Percentiles rank a stretch among this genome's conserved stretches.
Conservation (phyloP, 176 grass and related monocot genomes). For the Eleusine coracana region DNA sequence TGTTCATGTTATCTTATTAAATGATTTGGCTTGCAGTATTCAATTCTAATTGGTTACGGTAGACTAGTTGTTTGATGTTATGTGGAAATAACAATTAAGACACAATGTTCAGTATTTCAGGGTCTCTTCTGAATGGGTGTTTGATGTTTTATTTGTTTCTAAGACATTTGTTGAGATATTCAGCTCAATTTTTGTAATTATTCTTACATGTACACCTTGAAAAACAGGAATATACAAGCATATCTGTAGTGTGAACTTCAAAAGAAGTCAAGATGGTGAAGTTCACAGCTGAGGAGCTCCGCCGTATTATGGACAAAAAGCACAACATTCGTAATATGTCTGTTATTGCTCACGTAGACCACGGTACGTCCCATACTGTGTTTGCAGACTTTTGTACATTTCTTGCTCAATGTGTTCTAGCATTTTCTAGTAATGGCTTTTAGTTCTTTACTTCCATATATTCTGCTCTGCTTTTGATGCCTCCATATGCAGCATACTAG, state of each 20-base stretch:
- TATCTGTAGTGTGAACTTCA: constrained; percentile 31
- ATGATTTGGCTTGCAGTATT: neutral
- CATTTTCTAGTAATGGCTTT: neutral
- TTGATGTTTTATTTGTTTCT: neutral
- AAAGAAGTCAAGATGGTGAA: constrained; percentile 75
- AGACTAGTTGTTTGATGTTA: neutral
- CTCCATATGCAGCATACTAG: neutral
- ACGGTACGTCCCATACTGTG: constrained; percentile 42
- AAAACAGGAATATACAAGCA: constrained; percentile 12
- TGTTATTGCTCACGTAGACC: constrained; percentile 70
- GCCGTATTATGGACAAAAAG: constrained; percentile 75
- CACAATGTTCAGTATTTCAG: neutral
- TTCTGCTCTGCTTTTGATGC: neutral
- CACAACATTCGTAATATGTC: constrained; percentile 83
- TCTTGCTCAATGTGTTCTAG: neutral
- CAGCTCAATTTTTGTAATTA: too few relatives aligned
- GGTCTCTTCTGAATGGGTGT: neutral
- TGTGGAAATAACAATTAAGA: neutral
- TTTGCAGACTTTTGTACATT: neutral
- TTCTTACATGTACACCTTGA: neutral
- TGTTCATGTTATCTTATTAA: neutral
- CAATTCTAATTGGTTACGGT: neutral
- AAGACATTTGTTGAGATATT: neutral
- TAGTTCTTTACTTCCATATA: neutral
- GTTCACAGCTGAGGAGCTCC: constrained; percentile 79